phyloP scores from a whole-genome alignment of 805 yeast genomes.

The Ogataea parapolymorpha region DNA sequence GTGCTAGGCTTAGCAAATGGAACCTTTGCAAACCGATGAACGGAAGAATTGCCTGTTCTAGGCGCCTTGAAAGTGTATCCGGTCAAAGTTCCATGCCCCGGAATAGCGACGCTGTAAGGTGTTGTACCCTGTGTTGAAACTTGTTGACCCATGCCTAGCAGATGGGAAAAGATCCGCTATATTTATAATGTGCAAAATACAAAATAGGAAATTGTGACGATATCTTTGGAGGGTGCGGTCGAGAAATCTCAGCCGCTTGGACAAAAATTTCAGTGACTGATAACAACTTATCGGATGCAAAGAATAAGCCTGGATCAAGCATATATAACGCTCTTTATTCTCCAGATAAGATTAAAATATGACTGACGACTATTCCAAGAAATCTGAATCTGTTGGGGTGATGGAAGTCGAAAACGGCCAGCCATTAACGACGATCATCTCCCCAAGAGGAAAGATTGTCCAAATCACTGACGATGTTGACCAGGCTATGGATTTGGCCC shows the following conservation, averaged over 20 bases:
- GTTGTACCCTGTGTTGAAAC: conserved; percentile 23
- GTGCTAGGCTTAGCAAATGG: conserved; percentile 35
- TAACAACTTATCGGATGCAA: background rate
- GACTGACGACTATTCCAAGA: background rate
- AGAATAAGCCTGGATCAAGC: too few relatives aligned
- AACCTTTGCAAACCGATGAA: conserved; percentile 30
- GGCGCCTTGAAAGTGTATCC: conserved; percentile 25
- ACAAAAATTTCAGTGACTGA: background rate
- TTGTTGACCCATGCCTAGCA: conserved; percentile 21
- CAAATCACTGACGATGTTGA: conserved; percentile 11
- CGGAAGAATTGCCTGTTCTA: conserved; percentile 18
- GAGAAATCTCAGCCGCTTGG: background rate
- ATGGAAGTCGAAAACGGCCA: background rate
- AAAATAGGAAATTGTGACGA: background rate
- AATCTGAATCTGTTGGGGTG: background rate
- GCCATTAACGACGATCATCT: background rate
- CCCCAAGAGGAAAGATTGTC: conserved; percentile 4
- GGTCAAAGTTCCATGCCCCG: conserved; percentile 29
- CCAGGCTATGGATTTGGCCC: conserved; percentile 12
- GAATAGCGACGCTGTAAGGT: conserved; percentile 18
- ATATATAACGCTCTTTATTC: too few relatives aligned
- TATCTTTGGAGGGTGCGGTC: background rate
- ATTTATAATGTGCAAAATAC: background rate
- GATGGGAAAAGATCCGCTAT: background rate
- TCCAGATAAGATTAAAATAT: background rate